phyloP scores from a whole-genome alignment of 2,329 filamentous ascomycete genomes.

The Raffaelea ambrosiae region DNA sequence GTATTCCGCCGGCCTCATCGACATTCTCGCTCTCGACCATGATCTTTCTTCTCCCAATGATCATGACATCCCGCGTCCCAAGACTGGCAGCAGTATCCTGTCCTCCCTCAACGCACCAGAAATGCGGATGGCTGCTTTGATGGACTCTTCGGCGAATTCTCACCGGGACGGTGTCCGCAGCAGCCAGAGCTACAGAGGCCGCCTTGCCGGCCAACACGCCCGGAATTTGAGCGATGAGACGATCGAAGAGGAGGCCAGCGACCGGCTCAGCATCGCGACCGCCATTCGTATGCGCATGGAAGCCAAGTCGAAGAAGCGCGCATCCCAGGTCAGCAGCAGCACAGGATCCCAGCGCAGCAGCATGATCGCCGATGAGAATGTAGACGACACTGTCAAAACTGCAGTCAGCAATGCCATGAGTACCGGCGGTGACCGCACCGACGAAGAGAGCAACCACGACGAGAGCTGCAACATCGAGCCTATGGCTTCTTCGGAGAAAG shows the following conservation, averaged over 20 bases:
- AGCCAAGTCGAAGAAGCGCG: slow-evolving; percentile 19
- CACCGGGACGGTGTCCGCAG: not conserved
- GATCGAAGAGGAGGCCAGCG: slow-evolving; percentile 15
- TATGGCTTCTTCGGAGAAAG: not conserved
- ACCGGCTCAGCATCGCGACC: slow-evolving; percentile 17
- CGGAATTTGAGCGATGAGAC: slow-evolving; percentile 10
- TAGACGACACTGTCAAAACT: too few relatives aligned
- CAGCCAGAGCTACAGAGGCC: slow-evolving; percentile 3
- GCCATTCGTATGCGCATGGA: slow-evolving; percentile 23
- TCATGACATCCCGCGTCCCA: too few relatives aligned
- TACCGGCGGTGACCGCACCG: not conserved
- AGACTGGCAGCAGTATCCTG: not conserved
- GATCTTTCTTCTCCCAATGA: too few relatives aligned
- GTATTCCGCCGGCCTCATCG: too few relatives aligned
- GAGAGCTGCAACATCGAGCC: not conserved
- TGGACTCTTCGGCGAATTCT: not conserved
- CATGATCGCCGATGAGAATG: too few relatives aligned
- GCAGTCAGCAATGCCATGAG: slow-evolving; percentile 1
- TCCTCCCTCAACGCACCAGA: slow-evolving; percentile 1
- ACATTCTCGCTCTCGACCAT: too few relatives aligned
- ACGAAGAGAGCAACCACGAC: not conserved
- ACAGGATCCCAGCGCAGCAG: not conserved
- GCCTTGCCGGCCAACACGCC: slow-evolving; percentile 3
- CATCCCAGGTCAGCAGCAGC: slow-evolving; percentile 5
- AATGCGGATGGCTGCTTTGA: too few relatives aligned